Base-by-base conservation (phyloP, 2,329 filamentous ascomycete species). In the Canariomyces notabilis region DNA sequence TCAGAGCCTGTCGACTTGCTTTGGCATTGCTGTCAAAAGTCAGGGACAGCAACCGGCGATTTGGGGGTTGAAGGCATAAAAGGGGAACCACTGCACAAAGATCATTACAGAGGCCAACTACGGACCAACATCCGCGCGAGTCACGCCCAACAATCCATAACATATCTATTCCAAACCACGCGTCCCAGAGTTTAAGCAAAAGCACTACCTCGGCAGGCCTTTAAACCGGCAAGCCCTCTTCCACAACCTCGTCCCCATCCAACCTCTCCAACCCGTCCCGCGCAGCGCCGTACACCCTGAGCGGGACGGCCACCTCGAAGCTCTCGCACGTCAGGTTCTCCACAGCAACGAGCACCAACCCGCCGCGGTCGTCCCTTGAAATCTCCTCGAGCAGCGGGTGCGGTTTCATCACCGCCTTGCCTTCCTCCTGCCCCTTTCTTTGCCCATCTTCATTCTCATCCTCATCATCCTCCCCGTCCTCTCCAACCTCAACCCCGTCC, bases 231-330 rank as follows among this genome's bases (percentile, higher is more conserved):
- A 60, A 42, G n/a, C 55, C 57, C 49, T 55, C 57, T 22, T 57
- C 74, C 20, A 69, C 63, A 26, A 69, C 74, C 58, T 78, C 74
- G 37, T 80, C 77, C 44, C 75, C 65, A 59, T 80, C 77, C 43
- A 79, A 59, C 50, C 69, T 70, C 61, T 80, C 78, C 48, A 81
- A 61, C 6, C 77, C 77, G 42, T 70, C 76, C 48, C 76, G 75
- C 29, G 78, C 72, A 15, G 79, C 77, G 33, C 81, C 81, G 60
- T 94, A 95, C 8, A 96, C 86, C 41, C 82, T 80, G 54, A 96
- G 70, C 20, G 89, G 89, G 37, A 95, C 88, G 26, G 82, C 80
- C 37, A 95, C 86, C 65, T 95, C 89, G 66, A 95, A 95, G 58
- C 87, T 94, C 70, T 95, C 89, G 58, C 88, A 91, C 7, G 82